These are phyloP conservation scores for Annulohypoxylon bovei DNA, from an alignment of 495 filamentous ascomycete genomes.

Conservation along the genomic window DNA sequence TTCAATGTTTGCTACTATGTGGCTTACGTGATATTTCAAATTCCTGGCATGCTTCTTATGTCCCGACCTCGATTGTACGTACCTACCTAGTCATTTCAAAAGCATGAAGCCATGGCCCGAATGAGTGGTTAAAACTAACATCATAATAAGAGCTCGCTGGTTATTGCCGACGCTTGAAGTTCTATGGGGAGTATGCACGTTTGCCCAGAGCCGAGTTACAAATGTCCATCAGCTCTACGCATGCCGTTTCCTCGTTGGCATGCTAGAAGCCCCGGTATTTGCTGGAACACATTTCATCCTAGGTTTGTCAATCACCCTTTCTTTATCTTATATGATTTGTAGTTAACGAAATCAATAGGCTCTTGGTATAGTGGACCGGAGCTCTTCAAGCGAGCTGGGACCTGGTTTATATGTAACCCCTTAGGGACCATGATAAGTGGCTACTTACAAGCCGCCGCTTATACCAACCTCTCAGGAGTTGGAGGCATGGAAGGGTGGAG, in stretches of 20 bases:
- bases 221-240: constrained; percentile 47
- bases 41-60: constrained; percentile 61
- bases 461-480: constrained; percentile 57
- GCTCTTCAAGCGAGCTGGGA: constrained; percentile 47
- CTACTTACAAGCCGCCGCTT: constrained; percentile 60
- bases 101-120: constrained; percentile 29
- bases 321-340: neutral
- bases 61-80: constrained; percentile 45
- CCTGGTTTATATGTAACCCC: constrained; percentile 52
- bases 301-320: constrained; percentile 1
- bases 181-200: constrained; percentile 50
- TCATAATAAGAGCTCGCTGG: constrained; percentile 50
- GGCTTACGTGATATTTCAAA: constrained; percentile 51
- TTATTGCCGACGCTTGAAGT: constrained; percentile 49
- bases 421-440: constrained; percentile 45
- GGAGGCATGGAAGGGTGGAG: constrained; percentile 58
- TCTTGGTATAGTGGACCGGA: constrained; percentile 46
- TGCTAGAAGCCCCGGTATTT: constrained; percentile 61
- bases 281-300: constrained; percentile 42
- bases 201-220: constrained; percentile 48
- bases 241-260: constrained; percentile 58
- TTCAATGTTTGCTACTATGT: constrained; percentile 61
- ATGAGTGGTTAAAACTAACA: neutral
- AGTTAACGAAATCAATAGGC: constrained; percentile 45
- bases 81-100: constrained; percentile 49